Conservation (phyloP, 177 flowering plant species). For the Tripterygium wilfordii region DNA sequence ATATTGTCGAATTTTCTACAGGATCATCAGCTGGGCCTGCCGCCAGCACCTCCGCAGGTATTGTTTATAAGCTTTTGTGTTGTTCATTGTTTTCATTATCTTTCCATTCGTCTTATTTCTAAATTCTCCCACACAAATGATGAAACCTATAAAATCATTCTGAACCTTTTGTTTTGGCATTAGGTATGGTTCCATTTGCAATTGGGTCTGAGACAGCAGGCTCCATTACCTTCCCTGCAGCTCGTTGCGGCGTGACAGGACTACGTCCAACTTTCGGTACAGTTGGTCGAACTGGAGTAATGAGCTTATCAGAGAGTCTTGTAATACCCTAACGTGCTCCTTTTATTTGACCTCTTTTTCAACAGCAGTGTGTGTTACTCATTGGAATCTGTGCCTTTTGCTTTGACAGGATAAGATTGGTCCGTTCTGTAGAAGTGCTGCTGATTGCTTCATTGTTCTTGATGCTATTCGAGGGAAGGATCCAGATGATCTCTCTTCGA, state of each 20-base stretch:
- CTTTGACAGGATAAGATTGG: slow-evolving; percentile 85
- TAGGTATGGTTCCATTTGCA: slow-evolving; percentile 95
- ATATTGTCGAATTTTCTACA: slow-evolving; percentile 78
- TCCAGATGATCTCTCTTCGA: slow-evolving; percentile 79
- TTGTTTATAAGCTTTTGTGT: neutral
- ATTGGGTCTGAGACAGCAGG: slow-evolving; percentile 97
- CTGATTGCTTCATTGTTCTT: slow-evolving; percentile 67
- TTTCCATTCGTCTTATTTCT: neutral
- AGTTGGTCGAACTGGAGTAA: slow-evolving; percentile 85
- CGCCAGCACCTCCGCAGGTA: slow-evolving; percentile 88
- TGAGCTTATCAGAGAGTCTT: slow-evolving; percentile 95
- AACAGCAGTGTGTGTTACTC: neutral
- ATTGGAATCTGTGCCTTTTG: slow-evolving; percentile 5
- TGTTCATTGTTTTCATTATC: neutral
- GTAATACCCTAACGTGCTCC: slow-evolving; percentile 23
- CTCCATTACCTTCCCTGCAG: slow-evolving; percentile 80
- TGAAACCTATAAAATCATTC: too few species aligned
- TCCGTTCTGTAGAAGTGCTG: slow-evolving; percentile 80
- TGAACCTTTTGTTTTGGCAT: neutral
- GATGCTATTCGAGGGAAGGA: slow-evolving; percentile 82
- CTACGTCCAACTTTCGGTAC: slow-evolving; percentile 87
- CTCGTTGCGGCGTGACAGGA: slow-evolving; percentile 92
- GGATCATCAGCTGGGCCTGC: slow-evolving; percentile 99
- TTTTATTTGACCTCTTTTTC: neutral
- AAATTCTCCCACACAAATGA: too few species aligned